Percentiles rank a stretch among this genome's conserved stretches.
Evolutionary conservation across 352 stramenopile species (phyloP).

Genomic region (Phytophthora pluvialis): DNA sequence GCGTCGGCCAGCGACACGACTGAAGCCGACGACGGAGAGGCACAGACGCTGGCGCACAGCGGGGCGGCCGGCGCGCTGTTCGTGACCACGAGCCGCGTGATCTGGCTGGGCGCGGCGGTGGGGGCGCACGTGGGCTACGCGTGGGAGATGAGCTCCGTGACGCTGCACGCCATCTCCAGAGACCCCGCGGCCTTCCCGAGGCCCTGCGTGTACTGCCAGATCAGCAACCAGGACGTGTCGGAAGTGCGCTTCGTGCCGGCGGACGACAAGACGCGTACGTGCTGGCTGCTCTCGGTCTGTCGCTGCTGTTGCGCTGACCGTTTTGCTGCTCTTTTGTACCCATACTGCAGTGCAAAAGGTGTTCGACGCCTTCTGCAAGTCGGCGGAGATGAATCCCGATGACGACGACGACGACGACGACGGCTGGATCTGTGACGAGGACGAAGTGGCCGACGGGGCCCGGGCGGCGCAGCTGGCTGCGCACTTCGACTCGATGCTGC

Average conservation of each 20-base stretch:
- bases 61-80: constrained; percentile 27
- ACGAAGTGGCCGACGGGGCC: constrained; percentile 74
- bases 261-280: constrained; percentile 69
- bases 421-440: constrained; percentile 85
- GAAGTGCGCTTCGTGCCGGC: constrained; percentile 81
- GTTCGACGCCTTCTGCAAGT: constrained; percentile 82
- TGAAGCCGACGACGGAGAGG: constrained; percentile 29
- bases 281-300: constrained; percentile 1
- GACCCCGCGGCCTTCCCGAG: constrained; percentile 65
- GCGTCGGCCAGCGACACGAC: constrained; percentile 32
- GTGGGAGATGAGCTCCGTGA: constrained; percentile 76
- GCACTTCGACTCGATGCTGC: constrained; percentile 75
- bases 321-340: constrained; percentile 7
- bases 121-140: constrained; percentile 60
- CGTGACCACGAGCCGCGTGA: constrained; percentile 57
- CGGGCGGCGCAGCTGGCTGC: constrained; percentile 65
- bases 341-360: constrained; percentile 61
- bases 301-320: constrained; percentile 2
- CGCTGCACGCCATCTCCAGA: constrained; percentile 80
- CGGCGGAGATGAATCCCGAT: constrained; percentile 84
- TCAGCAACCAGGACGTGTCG: constrained; percentile 67
- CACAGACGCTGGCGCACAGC: constrained; percentile 26
- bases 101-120: constrained; percentile 61
- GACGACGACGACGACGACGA: constrained; percentile 62
- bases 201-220: constrained; percentile 86